These are phyloP conservation scores for Xylaria flabelliformis DNA, from an alignment of 495 filamentous ascomycete species.

Conservation along the genomic window DNA sequence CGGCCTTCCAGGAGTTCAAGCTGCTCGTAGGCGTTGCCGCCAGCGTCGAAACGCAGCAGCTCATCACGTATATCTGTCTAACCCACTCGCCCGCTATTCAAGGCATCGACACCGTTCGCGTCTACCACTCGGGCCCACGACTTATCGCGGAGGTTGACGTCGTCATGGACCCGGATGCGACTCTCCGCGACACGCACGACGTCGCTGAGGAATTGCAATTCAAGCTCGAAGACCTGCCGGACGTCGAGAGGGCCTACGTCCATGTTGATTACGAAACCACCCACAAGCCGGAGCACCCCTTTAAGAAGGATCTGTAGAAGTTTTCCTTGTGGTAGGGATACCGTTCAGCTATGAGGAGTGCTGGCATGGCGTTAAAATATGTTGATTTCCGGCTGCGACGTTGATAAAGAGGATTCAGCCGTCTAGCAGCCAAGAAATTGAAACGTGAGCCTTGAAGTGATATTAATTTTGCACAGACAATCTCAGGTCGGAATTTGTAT, in stretches of 20 bases:
- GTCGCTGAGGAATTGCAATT: conserved; percentile 93
- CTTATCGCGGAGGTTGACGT: conserved; percentile 91
- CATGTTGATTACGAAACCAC: conserved; percentile 97
- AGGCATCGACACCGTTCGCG: conserved; percentile 92
- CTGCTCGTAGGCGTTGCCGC: conserved; percentile 89
- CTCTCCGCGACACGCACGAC: conserved; percentile 84
- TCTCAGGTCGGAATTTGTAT: not conserved
- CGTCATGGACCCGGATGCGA: conserved; percentile 75
- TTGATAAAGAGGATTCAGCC: not conserved
- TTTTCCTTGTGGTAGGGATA: not conserved
- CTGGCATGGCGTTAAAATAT: not conserved
- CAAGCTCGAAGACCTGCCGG: conserved; percentile 89
- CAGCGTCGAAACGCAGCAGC: conserved; percentile 82
- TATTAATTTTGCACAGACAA: not conserved
- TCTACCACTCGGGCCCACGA: conserved; percentile 88
- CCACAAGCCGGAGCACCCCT: conserved; percentile 82
- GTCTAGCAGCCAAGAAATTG: not conserved
- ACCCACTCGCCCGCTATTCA: conserved; percentile 82
- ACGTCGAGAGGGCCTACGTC: conserved; percentile 94
- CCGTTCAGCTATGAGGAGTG: not conserved
- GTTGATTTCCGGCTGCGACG: not conserved
- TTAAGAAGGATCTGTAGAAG: conserved; percentile 59
- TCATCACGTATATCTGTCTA: conserved; percentile 96
- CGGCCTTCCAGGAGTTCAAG: conserved; percentile 89
- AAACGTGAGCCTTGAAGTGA: not conserved